Conservation (phyloP, 2,329 filamentous ascomycete genomes). For the Achaetomium macrosporum region DNA sequence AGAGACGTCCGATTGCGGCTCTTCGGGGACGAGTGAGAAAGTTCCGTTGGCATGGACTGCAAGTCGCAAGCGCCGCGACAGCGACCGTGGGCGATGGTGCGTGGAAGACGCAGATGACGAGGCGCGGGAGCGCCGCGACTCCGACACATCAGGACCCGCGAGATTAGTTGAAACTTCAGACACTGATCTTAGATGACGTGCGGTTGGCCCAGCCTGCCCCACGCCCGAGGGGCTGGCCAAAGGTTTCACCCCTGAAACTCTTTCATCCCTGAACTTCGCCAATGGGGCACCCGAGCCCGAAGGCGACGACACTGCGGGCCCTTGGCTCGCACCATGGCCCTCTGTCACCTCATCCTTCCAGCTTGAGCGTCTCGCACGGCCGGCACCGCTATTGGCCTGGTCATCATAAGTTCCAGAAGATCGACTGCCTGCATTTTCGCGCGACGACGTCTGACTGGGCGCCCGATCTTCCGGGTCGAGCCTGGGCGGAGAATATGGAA, state of each 20-base stretch:
- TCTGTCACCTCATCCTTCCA: constrained; percentile 24
- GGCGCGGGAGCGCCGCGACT: constrained; percentile 22
- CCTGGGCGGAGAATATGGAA: constrained; percentile 44
- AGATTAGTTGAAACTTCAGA: constrained; percentile 35
- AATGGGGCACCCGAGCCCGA: constrained; percentile 32
- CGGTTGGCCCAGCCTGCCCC: constrained; percentile 29
- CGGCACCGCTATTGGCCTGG: constrained; percentile 13
- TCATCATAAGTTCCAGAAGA: constrained; percentile 20
- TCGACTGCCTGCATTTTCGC: constrained; percentile 20
- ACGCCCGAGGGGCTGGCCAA: constrained; percentile 28
- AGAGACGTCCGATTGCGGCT: constrained; percentile 21
- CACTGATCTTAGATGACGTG: constrained; percentile 33
- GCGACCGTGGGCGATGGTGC: constrained; percentile 25
- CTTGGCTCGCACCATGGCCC: constrained; percentile 26
- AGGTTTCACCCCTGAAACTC: constrained; percentile 44
- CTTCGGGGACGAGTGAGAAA: constrained; percentile 44
- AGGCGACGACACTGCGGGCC: constrained; percentile 33
- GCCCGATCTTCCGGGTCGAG: constrained; percentile 27
- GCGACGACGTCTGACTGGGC: constrained; percentile 25
- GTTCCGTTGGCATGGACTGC: constrained; percentile 53
- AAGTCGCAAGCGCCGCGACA: constrained; percentile 38
- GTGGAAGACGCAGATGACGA: constrained; percentile 20
- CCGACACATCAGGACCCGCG: constrained; percentile 34
- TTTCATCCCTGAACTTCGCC: constrained; percentile 32
- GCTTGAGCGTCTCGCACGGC: constrained; percentile 13